A percentile compares a stretch with the other conserved stretches of the same genome.
These are phyloP conservation scores for Ambrosia trifida DNA, from an alignment of 129 eudicot genomes.

Conservation along the genomic window DNA sequence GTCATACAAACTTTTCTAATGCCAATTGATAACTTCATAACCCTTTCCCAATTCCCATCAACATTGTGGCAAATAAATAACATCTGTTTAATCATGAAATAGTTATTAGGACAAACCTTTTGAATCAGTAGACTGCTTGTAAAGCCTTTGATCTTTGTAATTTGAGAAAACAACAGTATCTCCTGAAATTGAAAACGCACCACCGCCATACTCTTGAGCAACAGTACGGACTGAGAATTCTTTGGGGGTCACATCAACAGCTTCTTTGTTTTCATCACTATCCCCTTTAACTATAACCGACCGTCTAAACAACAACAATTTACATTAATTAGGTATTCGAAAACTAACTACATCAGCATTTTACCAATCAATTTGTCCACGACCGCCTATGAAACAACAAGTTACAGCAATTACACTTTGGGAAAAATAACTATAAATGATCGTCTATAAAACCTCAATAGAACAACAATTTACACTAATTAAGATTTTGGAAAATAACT, in stretches of 20 bases:
- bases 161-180: conserved; percentile 74
- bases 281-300: conserved; percentile 65
- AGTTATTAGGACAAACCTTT: conserved; percentile 46
- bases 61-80: neutral
- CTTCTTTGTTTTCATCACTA: conserved; percentile 48
- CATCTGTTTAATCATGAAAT: neutral
- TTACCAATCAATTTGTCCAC: neutral
- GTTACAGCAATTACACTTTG: neutral
- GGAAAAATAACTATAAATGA: conserved; percentile 45
- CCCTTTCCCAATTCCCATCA: neutral
- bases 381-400: neutral
- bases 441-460: conserved; percentile 44
- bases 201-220: conserved; percentile 97
- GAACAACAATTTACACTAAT: conserved; percentile 2
- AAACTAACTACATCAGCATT: neutral
- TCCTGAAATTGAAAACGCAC: conserved; percentile 67
- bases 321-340: neutral
- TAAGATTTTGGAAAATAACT: neutral
- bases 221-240: conserved; percentile 81
- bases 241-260: conserved; percentile 72
- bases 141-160: conserved; percentile 90
- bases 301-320: conserved; percentile 48
- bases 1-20: neutral
- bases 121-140: conserved; percentile 60
- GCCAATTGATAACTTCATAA: neutral